Conservation (phyloP, 2,329 filamentous ascomycete species). For the Zymoseptoria passerinii region DNA sequence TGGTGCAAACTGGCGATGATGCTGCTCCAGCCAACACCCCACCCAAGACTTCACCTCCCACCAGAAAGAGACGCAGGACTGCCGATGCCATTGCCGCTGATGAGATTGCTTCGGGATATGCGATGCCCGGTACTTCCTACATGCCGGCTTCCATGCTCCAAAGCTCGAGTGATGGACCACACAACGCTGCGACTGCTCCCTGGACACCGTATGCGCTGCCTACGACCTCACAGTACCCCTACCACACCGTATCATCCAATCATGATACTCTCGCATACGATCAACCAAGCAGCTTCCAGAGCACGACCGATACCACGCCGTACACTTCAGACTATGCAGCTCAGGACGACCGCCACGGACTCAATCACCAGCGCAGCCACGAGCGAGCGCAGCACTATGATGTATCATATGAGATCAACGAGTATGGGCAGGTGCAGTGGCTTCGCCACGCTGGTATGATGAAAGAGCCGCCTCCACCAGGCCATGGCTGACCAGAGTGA, state of each 20-base stretch:
- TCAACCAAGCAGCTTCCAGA: not conserved
- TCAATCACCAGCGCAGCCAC: not conserved
- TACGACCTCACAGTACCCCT: not conserved
- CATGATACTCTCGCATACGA: not conserved
- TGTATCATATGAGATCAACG: not conserved
- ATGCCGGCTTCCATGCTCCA: too few relatives aligned
- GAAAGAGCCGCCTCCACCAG: not conserved
- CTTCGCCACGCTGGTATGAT: not conserved
- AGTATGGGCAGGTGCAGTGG: not conserved
- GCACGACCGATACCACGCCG: not conserved
- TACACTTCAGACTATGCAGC: not conserved
- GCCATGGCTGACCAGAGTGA: not conserved
- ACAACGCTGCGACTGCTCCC: not conserved
- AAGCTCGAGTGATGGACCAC: not conserved
- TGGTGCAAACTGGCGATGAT: not conserved
- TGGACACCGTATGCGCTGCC: not conserved
- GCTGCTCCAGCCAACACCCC: not conserved
- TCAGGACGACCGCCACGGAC: too few relatives aligned
- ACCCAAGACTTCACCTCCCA: not conserved
- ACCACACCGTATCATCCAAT: not conserved
- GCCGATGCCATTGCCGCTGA: not conserved
- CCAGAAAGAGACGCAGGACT: not conserved
- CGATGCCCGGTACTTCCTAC: too few relatives aligned
- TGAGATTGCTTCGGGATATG: too few relatives aligned
- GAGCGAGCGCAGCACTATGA: not conserved